A percentile compares a stretch with the other conserved stretches of the same genome.
These are phyloP conservation scores for Candida pini DNA, from an alignment of 805 yeast species.

Conservation along the genomic window DNA sequence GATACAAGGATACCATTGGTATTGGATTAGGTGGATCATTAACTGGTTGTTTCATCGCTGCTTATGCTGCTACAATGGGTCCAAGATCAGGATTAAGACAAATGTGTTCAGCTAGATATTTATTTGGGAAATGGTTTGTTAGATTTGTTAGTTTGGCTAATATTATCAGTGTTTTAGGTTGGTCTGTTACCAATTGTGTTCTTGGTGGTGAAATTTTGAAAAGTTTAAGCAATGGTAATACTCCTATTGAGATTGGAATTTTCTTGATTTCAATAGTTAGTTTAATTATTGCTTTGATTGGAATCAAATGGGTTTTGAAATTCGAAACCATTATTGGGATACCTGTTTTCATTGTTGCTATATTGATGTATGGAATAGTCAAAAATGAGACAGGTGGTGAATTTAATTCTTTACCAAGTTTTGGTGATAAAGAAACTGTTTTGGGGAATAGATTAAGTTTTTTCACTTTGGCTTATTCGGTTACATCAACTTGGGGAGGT, in stretches of 20 bases:
- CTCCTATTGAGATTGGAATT: slow-evolving; percentile 72
- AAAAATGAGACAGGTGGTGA: slow-evolving; percentile 33
- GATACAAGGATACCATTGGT: slow-evolving; percentile 57
- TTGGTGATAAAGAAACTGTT: slow-evolving; percentile 36
- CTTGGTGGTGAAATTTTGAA: slow-evolving; percentile 81
- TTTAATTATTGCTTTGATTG: slow-evolving; percentile 66
- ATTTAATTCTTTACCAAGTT: slow-evolving; percentile 33
- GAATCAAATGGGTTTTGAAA: slow-evolving; percentile 63
- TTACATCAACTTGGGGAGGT: slow-evolving; percentile 87
- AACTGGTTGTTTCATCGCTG: slow-evolving; percentile 73
- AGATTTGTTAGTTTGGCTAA: slow-evolving; percentile 68
- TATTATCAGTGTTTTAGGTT: slow-evolving; percentile 77
- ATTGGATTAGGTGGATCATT: slow-evolving; percentile 60
- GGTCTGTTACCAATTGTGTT: slow-evolving; percentile 89
- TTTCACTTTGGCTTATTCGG: slow-evolving; percentile 68
- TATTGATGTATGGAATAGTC: slow-evolving; percentile 60
- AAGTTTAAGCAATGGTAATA: slow-evolving; percentile 55
- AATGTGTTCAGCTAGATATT: slow-evolving; percentile 74
- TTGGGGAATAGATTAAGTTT: slow-evolving; percentile 69
- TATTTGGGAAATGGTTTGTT: slow-evolving; percentile 85
- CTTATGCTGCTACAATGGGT: slow-evolving; percentile 81
- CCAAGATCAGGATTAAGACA: slow-evolving; percentile 88
- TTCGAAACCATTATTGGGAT: slow-evolving; percentile 64
- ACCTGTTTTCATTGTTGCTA: slow-evolving; percentile 63
- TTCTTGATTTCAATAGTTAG: slow-evolving; percentile 61